Base-by-base conservation (phyloP, 75 land plant genomes). In the Sequoia sempervirens region DNA sequence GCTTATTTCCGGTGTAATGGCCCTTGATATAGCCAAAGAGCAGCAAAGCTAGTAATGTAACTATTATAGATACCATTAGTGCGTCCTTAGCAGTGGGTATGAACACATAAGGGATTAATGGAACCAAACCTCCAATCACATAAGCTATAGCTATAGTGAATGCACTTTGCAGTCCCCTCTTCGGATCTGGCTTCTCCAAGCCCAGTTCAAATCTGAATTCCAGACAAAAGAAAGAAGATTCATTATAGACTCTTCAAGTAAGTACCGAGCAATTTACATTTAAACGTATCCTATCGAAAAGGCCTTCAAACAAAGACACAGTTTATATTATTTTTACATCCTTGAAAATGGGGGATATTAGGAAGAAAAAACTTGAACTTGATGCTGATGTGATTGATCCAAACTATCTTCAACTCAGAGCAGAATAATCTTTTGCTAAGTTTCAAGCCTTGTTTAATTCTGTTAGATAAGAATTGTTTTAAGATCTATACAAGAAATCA, bases 101-200 rank as follows among this genome's bases (percentile, higher is more conserved):
- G 82, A 96, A 85, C 82, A 97, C 87, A 88, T 97, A 97, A 4
- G 99, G 99, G 20, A 84, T 11, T 17, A 97, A 86, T 2, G 99
- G 99, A 66, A 97, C 91, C 79, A 96, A 2, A 5, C 99, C 98
- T 4, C 99, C 99, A 3, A 93, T 76, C 9, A 96, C 79, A 89
- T 97, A 97, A 15, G 99, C 84, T 12, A 91, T 38, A 9, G 98
- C 97, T 45, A 97, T 97, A 0, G 99, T 95, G 18, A 90, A 43
- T 53, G 99, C 98, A 72, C 99, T 97, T 53, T 85, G 83, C 34
- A 96, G 34, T 50, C 98, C 99, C 45, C 99, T 92, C 79, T 78
- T 90, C 28, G 99, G 98, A 32, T 97, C 94, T 5, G 99, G 99
- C 89, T 93, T 97, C 88, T 97, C 99, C 85, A 97, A 86, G 54